Evolutionary conservation across 768 basidiomycete species (phyloP).

Genomic region (Russula abietina): DNA sequence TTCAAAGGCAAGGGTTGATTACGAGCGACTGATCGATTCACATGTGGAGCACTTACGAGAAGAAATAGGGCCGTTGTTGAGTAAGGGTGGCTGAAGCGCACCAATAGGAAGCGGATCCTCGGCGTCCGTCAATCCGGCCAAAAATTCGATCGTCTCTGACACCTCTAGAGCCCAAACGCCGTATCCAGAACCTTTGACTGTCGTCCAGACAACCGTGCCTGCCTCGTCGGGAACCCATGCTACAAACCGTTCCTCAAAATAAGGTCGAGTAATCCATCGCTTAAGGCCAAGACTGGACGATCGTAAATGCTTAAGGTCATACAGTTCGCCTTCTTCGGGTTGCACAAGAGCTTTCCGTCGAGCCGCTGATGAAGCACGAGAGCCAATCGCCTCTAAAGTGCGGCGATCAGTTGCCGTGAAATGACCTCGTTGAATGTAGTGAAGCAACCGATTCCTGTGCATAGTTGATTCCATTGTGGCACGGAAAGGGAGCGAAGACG

Average conservation of each 20-base stretch:
- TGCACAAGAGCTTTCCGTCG: constrained; percentile 27
- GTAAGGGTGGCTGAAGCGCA: neutral
- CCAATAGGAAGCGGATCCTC: constrained; percentile 23
- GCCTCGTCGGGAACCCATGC: constrained; percentile 17
- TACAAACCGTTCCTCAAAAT: constrained; percentile 21
- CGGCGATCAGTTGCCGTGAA: constrained; percentile 38
- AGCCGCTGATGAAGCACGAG: constrained; percentile 30
- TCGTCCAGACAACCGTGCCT: constrained; percentile 18
- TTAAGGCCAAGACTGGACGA: constrained; percentile 29
- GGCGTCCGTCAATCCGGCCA: constrained; percentile 12
- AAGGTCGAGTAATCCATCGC: constrained; percentile 21
- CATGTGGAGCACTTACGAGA: constrained; percentile 16
- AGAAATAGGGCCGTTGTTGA: neutral
- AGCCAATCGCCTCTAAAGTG: constrained; percentile 40
- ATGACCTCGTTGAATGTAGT: constrained; percentile 35
- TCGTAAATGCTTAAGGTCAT: constrained; percentile 29
- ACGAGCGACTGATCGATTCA: constrained; percentile 28
- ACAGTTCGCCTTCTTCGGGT: constrained; percentile 28
- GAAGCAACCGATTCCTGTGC: constrained; percentile 46
- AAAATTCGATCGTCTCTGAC: constrained; percentile 19
- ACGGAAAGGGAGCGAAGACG: constrained; percentile 34
- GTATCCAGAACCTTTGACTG: constrained; percentile 23
- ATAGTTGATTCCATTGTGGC: constrained; percentile 40
- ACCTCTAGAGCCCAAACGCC: constrained; percentile 26
- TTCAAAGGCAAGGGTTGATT: constrained; percentile 24